Conservation (phyloP, 2,329 filamentous ascomycete genomes). For the Hypoxylon sp. region DNA sequence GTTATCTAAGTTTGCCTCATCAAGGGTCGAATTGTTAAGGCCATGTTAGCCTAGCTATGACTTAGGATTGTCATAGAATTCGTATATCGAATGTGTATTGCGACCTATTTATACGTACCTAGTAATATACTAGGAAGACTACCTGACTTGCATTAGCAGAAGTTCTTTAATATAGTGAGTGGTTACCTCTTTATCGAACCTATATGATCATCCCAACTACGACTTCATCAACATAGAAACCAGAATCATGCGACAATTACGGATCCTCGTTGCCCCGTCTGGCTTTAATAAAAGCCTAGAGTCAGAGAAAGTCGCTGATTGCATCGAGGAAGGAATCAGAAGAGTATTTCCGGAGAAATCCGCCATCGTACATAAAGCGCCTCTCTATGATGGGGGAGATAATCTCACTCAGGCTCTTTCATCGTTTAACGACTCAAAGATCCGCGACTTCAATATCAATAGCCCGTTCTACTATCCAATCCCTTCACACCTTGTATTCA, state of each 20-base stretch:
- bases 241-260: not conserved
- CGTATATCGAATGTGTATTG: not conserved
- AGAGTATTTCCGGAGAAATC: not conserved
- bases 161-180: not conserved
- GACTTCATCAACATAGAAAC: not conserved
- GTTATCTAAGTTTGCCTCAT: constrained; percentile 2
- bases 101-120: not conserved
- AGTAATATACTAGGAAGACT: not conserved
- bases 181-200: not conserved
- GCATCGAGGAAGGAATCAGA: constrained; percentile 1
- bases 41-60: not conserved
- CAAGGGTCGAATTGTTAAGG: not conserved
- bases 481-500: not conserved
- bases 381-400: not conserved
- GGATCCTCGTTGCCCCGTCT: constrained; percentile 1
- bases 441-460: not conserved
- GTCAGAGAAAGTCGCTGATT: not conserved
- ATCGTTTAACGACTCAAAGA: not conserved
- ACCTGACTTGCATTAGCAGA: not conserved
- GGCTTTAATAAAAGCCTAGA: not conserved
- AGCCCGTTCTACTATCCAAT: not conserved
- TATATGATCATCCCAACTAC: not conserved
- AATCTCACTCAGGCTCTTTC: not conserved
- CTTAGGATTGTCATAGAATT: not conserved
- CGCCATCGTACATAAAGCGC: not conserved